A percentile compares a stretch with the other conserved stretches of the same genome.
These are phyloP conservation scores for Dendrobium nobile DNA, from an alignment of 106 monocot species.

Conservation along the genomic window DNA sequence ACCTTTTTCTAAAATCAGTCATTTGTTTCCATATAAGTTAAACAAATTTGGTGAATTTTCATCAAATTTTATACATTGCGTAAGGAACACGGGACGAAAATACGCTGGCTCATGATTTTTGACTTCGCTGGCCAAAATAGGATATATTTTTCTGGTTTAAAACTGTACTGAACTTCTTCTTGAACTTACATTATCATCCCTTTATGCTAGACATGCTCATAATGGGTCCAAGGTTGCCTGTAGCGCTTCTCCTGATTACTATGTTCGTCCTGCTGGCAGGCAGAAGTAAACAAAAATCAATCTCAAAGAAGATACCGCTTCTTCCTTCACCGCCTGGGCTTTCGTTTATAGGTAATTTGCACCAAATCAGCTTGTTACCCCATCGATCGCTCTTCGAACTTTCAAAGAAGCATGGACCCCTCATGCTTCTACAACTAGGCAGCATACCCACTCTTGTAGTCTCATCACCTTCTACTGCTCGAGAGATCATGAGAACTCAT, in stretches of 20 bases:
- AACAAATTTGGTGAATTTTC: too few relatives aligned
- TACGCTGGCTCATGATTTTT: too few relatives aligned
- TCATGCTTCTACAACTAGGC: constrained; percentile 21
- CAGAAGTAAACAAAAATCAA: background rate
- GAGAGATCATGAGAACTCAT: constrained; percentile 4
- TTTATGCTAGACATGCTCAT: too few relatives aligned
- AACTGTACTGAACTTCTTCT: too few relatives aligned
- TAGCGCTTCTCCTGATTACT: background rate
- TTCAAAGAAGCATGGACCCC: constrained; percentile 11
- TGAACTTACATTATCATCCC: too few relatives aligned
- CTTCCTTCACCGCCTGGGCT: constrained; percentile 14
- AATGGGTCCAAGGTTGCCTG: background rate
- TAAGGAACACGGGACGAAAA: too few relatives aligned
- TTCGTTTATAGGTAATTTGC: constrained; percentile 17
- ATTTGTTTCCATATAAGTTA: too few relatives aligned
- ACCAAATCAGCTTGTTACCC: constrained; percentile 9
- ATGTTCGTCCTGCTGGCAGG: background rate
- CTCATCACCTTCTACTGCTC: constrained; percentile 10
- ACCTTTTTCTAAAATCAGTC: too few relatives aligned
- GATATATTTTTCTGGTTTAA: too few relatives aligned
- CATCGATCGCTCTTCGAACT: constrained; percentile 6
- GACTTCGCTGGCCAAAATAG: too few relatives aligned
- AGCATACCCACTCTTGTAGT: constrained; percentile 12
- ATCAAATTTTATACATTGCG: too few relatives aligned
- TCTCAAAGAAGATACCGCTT: background rate